Evolutionary conservation across 108 stramenopile genomes (phyloP).

Genomic region (Epithemia pelagica): DNA sequence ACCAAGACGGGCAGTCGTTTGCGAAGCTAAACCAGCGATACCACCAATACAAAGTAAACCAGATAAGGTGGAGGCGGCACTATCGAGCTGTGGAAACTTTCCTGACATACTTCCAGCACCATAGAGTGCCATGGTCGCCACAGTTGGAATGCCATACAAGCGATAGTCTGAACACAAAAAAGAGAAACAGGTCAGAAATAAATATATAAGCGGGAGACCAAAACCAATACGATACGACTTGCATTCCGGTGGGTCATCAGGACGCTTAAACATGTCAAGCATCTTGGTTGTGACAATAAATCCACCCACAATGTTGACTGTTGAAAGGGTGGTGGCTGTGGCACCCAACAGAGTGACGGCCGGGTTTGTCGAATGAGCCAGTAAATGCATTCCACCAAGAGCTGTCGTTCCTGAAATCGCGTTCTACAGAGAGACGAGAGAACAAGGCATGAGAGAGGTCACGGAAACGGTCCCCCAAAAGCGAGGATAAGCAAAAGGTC

Average conservation of each 20-base stretch:
- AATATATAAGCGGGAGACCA: too few species aligned
- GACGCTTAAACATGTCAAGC: conserved; percentile 99
- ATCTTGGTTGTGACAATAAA: conserved; percentile 98
- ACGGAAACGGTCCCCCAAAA: background rate
- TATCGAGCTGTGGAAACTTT: conserved; percentile 80
- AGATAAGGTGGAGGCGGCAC: conserved; percentile 74
- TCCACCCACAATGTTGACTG: conserved; percentile 94
- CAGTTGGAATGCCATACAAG: conserved; percentile 93
- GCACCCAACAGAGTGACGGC: conserved; percentile 78
- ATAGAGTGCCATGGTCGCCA: conserved; percentile 67
- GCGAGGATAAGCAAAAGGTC: background rate
- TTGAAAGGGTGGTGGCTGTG: conserved; percentile 85
- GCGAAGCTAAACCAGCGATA: conserved; percentile 91
- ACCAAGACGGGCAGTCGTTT: conserved; percentile 92
- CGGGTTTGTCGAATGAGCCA: conserved; percentile 71
- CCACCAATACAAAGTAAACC: conserved; percentile 97
- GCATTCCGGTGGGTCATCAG: conserved; percentile 93
- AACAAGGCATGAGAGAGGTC: background rate
- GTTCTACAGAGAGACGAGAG: conserved; percentile 43
- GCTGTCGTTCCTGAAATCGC: conserved; percentile 98
- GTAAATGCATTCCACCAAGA: conserved; percentile 95
- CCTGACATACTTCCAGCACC: conserved; percentile 66
- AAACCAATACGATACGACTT: too few species aligned
- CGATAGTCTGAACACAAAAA: conserved; percentile 61
- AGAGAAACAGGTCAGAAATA: background rate